A percentile compares a stretch with the other conserved stretches of the same genome.
These are phyloP conservation scores for Venturia asperata DNA, from an alignment of 2,329 filamentous ascomycete species.

Conservation along the genomic window DNA sequence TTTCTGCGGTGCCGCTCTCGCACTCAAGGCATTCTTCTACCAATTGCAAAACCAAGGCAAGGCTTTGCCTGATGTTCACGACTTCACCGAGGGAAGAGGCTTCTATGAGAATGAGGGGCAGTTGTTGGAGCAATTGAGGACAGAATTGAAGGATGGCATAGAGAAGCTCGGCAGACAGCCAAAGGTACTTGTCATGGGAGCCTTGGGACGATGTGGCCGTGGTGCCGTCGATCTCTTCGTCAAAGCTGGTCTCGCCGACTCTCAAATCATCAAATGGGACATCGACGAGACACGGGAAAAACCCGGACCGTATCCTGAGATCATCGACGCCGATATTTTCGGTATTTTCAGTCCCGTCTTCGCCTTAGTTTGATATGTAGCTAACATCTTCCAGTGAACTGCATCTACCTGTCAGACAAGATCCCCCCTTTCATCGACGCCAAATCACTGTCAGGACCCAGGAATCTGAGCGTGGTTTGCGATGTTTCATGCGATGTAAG, in stretches of 20 bases:
- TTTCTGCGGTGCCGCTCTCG: constrained; percentile 43
- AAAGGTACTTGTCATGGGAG: constrained; percentile 76
- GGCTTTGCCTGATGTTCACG: constrained; percentile 58
- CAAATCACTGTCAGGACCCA: constrained; percentile 57
- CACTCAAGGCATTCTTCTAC: constrained; percentile 74
- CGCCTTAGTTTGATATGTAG: too few relatives aligned
- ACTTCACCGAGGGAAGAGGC: constrained; percentile 41
- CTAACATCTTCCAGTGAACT: constrained; percentile 52
- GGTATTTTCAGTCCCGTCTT: too few relatives aligned
- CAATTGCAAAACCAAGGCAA: constrained; percentile 64
- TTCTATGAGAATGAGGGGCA: constrained; percentile 67
- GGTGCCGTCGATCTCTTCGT: constrained; percentile 76
- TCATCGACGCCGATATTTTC: constrained; percentile 54
- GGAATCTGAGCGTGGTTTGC: constrained; percentile 63
- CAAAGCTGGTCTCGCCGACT: constrained; percentile 63
- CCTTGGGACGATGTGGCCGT: constrained; percentile 64
- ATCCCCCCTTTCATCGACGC: constrained; percentile 64
- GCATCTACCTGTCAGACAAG: constrained; percentile 74
- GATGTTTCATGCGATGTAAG: constrained; percentile 48
- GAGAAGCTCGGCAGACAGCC: constrained; percentile 60
- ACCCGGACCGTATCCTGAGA: constrained; percentile 49
- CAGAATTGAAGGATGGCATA: constrained; percentile 58
- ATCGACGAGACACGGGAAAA: constrained; percentile 69
- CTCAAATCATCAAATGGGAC: constrained; percentile 68
- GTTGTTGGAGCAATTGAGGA: constrained; percentile 67